Evolutionary conservation across 2,329 filamentous ascomycete species (phyloP).

Genomic region (Colletotrichum destructivum): DNA sequence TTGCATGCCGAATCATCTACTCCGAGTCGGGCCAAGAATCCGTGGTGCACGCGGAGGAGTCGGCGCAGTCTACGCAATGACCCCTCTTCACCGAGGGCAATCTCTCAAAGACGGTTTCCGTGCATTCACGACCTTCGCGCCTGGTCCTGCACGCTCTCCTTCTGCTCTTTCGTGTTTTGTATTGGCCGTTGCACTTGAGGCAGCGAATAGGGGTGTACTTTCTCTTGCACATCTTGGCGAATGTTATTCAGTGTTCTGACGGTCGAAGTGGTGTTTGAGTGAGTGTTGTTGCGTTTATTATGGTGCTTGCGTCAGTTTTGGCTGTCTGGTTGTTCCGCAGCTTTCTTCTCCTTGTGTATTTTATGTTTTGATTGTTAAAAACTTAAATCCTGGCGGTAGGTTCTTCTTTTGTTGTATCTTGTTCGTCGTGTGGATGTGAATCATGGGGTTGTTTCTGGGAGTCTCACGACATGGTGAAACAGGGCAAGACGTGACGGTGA

Average conservation of each 20-base stretch:
- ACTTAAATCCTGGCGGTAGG: too few species aligned
- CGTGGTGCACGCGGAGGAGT: background rate
- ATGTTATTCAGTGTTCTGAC: background rate
- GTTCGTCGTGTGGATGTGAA: background rate
- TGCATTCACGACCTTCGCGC: background rate
- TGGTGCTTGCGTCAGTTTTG: background rate
- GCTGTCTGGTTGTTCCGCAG: background rate
- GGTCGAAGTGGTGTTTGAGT: background rate
- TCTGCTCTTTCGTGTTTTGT: background rate
- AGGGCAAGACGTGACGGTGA: background rate
- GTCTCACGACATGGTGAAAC: background rate
- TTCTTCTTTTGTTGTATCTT: too few species aligned
- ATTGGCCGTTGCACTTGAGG: background rate
- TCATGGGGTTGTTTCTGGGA: too few species aligned
- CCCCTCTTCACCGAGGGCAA: background rate
- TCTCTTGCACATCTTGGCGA: slow-evolving; percentile 2
- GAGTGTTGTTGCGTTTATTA: background rate
- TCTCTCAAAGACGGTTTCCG: background rate
- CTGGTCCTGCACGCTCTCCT: background rate
- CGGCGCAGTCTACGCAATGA: background rate
- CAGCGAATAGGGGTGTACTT: background rate
- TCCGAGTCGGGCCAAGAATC: slow-evolving; percentile 8
- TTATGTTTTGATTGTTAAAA: too few species aligned
- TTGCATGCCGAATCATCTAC: too few species aligned
- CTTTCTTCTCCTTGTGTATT: background rate